Percentiles rank a stretch among this genome's conserved stretches.
phyloP scores from a whole-genome alignment of 768 basidiomycete genomes.

The Lactarius pseudohatsudake region DNA sequence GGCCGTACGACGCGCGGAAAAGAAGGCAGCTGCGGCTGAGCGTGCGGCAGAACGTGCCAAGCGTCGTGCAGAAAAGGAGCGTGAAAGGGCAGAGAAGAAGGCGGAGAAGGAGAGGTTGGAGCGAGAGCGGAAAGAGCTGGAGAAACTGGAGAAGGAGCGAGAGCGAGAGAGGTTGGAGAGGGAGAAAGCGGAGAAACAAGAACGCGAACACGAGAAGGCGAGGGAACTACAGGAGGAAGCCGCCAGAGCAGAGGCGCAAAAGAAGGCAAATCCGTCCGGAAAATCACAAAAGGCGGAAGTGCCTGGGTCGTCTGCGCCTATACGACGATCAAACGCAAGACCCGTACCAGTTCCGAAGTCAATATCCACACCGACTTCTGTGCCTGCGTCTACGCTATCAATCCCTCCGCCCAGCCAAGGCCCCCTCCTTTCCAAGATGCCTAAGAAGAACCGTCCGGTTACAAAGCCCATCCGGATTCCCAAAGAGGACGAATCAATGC shows the following conservation, averaged over 20 bases:
- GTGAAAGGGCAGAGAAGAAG: constrained; percentile 57
- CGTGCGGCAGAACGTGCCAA: constrained; percentile 62
- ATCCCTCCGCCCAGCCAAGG: constrained; percentile 53
- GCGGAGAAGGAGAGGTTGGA: constrained; percentile 45
- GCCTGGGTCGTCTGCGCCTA: constrained; percentile 16
- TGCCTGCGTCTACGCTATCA: constrained; percentile 26
- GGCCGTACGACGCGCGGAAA: constrained; percentile 44
- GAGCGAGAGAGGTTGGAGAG: constrained; percentile 37
- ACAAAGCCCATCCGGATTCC: constrained; percentile 57
- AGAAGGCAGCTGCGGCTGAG: constrained; percentile 61
- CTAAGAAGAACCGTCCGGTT: constrained; percentile 76
- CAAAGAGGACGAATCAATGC: constrained; percentile 54
- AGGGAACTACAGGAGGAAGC: constrained; percentile 36
- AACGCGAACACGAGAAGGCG: constrained; percentile 31
- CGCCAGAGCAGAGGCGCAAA: constrained; percentile 17
- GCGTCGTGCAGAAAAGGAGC: constrained; percentile 61
- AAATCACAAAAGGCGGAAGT: constrained; percentile 26
- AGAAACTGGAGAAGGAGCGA: constrained; percentile 42
- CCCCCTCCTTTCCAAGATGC: constrained; percentile 77
- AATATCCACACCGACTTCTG: constrained; percentile 29
- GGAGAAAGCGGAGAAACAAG: constrained; percentile 34
- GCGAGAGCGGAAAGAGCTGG: constrained; percentile 43
- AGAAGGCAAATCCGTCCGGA: constrained; percentile 14
- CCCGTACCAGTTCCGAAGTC: constrained; percentile 27
- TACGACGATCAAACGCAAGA: constrained; percentile 34